These are phyloP conservation scores for Lepidium aucheri DNA, from an alignment of 345 rosid genomes.

Conservation along the genomic window DNA sequence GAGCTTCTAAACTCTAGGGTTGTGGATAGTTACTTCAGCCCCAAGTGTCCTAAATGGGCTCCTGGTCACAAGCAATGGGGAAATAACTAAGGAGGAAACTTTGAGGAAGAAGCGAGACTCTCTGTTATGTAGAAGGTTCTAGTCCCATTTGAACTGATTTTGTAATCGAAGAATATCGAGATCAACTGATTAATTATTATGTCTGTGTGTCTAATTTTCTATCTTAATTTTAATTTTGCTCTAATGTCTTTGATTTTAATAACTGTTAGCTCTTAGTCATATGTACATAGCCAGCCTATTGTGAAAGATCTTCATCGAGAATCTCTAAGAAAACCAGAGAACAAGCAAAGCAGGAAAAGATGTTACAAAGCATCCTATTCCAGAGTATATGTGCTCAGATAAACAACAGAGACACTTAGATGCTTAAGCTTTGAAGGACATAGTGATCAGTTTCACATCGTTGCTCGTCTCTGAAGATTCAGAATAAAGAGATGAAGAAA, in stretches of 20 bases:
- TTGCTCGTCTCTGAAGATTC: not conserved
- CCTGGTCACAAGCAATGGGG: constrained; percentile 91
- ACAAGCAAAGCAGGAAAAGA: constrained; percentile 67
- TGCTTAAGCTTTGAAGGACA: not conserved
- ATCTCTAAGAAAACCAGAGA: constrained; percentile 77
- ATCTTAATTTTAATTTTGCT: constrained; percentile 24
- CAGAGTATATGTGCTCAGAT: constrained; percentile 78
- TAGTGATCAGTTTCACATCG: not conserved
- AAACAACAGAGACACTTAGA: constrained; percentile 13
- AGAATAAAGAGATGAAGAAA: not conserved
- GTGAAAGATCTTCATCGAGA: constrained; percentile 70
- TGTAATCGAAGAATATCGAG: constrained; percentile 27
- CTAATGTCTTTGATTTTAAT: constrained; percentile 9
- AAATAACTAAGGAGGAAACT: constrained; percentile 20
- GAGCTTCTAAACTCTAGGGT: constrained; percentile 85
- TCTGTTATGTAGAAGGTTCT: constrained; percentile 20
- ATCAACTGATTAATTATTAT: constrained; percentile 4
- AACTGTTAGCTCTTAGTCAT: constrained; percentile 1
- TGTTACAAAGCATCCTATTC: constrained; percentile 87
- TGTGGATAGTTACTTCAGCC: constrained; percentile 54
- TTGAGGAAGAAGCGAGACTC: constrained; percentile 1
- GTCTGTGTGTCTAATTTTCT: constrained; percentile 28
- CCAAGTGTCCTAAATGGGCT: constrained; percentile 91
- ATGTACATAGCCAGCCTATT: constrained; percentile 58
- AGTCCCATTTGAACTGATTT: constrained; percentile 28